Base-by-base conservation (phyloP, 495 filamentous ascomycete genomes). In the Neurospora sp. region DNA sequence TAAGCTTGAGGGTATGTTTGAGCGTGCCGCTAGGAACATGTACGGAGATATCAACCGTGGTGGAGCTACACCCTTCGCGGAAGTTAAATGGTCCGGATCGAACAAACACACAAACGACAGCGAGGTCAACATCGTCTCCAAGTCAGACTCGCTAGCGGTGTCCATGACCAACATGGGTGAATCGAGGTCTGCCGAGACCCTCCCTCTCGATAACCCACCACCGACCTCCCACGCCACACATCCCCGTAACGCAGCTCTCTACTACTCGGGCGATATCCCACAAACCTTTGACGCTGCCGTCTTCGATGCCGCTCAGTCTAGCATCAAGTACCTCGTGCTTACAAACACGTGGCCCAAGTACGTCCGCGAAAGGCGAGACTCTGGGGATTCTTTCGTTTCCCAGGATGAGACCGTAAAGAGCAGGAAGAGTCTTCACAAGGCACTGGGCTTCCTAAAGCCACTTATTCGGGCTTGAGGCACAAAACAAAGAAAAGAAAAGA, bases 291-390 rank as follows among this genome's bases (percentile, higher is more conserved):
- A 84, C 40, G 79, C 81, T 3, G 75, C 68, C 3, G 82, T 91
- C 31, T 92, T 92, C 69, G 87, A 90, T 69, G 82, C 78, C 1
- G 89, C 90, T 0, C 85, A 91, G 78, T 77, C 82, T 44, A 88
- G 86, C 71, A 88, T 91, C 82, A 91, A 90, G 81, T 89, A 91
- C 74, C 82, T 92, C 22, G 89, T 92, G 2, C 84, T 90, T 72
- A 90, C 88, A 7, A 91, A 91, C 77, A 92, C 90, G 11, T 92
- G 90, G 90, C 88, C 88, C 35, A 90, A 89, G 79, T 91, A 89
- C 53, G 85, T 91, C 18, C 73, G 77, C 27, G 80, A 81, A 70
- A 59, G 78, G 39, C 74, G 80, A 27, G 74, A 48, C 61, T 79
- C 74, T 35, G 53, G 27, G 8, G 78, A 80, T 61, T 69, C 40